Conservation (phyloP, 1,139 yeast species). For the Arxiozyma heterogenica region DNA sequence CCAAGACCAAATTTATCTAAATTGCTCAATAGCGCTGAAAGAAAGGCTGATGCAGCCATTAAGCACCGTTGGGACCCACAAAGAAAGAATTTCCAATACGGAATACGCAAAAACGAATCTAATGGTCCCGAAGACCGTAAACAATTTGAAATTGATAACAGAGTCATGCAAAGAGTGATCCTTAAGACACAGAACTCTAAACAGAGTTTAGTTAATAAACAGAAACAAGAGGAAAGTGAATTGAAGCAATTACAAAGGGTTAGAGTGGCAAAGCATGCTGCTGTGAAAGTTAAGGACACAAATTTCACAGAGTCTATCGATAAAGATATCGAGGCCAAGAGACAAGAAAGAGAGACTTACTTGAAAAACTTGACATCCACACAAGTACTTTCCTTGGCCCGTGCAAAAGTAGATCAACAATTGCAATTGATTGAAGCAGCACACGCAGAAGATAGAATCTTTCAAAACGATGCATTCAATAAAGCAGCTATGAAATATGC, state of each 20-base stretch:
- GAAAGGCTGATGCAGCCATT: conserved; percentile 23
- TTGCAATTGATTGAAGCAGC: conserved; percentile 36
- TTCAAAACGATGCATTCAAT: conserved; percentile 34
- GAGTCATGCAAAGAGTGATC: conserved; percentile 13
- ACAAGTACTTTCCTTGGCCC: conserved; percentile 53
- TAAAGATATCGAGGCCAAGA: conserved; percentile 13
- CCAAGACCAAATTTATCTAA: conserved; percentile 25
- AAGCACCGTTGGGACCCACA: conserved; percentile 23
- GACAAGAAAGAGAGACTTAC: conserved; percentile 15
- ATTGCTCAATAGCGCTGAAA: conserved; percentile 26
- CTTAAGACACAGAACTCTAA: conserved; percentile 13
- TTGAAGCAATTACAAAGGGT: conserved; percentile 6
- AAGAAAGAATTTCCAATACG: conserved; percentile 17
- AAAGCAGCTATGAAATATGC: conserved; percentile 55
- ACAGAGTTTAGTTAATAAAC: conserved; percentile 6
- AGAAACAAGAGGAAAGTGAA: conserved; percentile 9
- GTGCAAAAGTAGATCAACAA: conserved; percentile 47
- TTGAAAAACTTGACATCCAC: conserved; percentile 30
- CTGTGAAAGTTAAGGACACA: conserved; percentile 37
- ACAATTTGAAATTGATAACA: conserved; percentile 4
- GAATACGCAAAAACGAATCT: conserved; percentile 13
- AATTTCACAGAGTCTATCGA: conserved; percentile 15
- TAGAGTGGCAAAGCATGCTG: conserved; percentile 38
- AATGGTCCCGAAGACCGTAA: conserved; percentile 5
- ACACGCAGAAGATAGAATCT: conserved; percentile 31